A percentile compares a stretch with the other conserved stretches of the same genome.
phyloP scores from a whole-genome alignment of 169 alveolate species.

The Plasmodium malariae region DNA sequence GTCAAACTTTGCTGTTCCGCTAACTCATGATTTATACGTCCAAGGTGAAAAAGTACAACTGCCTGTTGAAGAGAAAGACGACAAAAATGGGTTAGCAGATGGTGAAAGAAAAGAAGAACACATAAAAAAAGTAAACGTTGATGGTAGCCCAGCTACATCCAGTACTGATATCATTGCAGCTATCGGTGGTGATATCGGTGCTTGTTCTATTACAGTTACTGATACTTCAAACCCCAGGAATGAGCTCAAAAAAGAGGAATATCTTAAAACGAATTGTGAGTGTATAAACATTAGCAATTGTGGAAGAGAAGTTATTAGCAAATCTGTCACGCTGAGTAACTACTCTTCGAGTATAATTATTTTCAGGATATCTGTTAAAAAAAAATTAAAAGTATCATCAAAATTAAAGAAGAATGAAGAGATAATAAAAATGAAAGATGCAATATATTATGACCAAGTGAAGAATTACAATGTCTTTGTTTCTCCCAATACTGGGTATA shows the following conservation, averaged over 20 bases:
- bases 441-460: conserved; percentile 20
- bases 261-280: neutral
- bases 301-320: conserved; percentile 15
- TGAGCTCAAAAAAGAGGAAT: neutral
- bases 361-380: conserved; percentile 8
- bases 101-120: neutral
- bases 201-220: too few species aligned
- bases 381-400: conserved; percentile 5
- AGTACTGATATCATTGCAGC: too few species aligned
- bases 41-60: conserved; percentile 21
- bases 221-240: too few species aligned
- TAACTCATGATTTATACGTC: conserved; percentile 7
- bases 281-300: neutral
- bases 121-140: neutral
- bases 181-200: too few species aligned
- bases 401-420: neutral
- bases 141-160: too few species aligned
- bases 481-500: conserved; percentile 45
- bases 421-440: conserved; percentile 22
- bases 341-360: conserved; percentile 16
- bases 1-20: conserved; percentile 48
- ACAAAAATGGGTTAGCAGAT: neutral
- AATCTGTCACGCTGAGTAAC: conserved; percentile 6
- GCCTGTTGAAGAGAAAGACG: neutral
- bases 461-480: conserved; percentile 28